phyloP scores from a whole-genome alignment of 140 eudicot genomes.

The Ambrosia hybrid region DNA sequence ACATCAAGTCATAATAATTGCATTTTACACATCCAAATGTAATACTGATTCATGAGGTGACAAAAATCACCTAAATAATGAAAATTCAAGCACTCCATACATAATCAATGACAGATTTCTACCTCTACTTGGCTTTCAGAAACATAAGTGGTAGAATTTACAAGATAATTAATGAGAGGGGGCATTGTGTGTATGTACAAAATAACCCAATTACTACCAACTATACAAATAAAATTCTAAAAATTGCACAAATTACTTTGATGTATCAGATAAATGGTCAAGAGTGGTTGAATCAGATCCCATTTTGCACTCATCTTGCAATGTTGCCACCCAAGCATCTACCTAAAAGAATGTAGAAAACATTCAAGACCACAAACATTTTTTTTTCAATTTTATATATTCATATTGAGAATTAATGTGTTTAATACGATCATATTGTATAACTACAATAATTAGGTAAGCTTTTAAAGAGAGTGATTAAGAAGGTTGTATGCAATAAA shows the following conservation, averaged over 20 bases:
- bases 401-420: no score
- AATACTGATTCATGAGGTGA: neutral
- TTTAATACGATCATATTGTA: no score
- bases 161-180: neutral
- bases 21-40: neutral
- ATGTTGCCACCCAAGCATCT: constrained; percentile 80
- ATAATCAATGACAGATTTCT: neutral
- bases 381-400: neutral
- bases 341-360: constrained; percentile 40
- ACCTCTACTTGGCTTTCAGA: neutral
- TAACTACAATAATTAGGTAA: no score
- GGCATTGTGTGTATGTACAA: constrained; percentile 26
- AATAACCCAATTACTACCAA: constrained; percentile 14
- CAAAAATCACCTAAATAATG: neutral
- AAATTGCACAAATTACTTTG: neutral
- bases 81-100: neutral
- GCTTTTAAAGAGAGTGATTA: no score
- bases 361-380: neutral
- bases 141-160: neutral
- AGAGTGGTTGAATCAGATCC: constrained; percentile 25
- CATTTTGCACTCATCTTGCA: constrained; percentile 57
- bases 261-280: constrained; percentile 17
- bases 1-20: no score
- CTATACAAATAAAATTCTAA: constrained; percentile 15
- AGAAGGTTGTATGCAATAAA: no score